A percentile compares a stretch with the other conserved stretches of the same genome.
These are phyloP conservation scores for Onygenales sp. DNA, from an alignment of 2,329 filamentous ascomycete genomes.

Conservation along the genomic window DNA sequence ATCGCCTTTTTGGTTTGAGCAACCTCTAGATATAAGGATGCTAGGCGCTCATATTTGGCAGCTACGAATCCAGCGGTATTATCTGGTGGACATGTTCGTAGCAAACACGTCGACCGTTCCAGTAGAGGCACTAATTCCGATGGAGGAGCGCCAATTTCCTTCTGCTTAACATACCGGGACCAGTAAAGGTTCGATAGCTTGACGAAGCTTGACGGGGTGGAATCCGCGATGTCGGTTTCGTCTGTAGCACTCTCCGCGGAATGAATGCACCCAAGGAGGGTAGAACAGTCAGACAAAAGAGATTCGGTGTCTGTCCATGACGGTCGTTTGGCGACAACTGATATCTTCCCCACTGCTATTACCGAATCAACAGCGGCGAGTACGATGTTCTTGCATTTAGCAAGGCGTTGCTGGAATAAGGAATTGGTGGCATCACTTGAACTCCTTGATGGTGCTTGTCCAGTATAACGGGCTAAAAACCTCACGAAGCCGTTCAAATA, in stretches of 20 bases:
- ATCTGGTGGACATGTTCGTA: slow-evolving; percentile 23
- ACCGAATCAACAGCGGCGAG: slow-evolving; percentile 32
- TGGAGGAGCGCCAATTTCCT: slow-evolving; percentile 24
- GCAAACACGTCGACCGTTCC: slow-evolving; percentile 30
- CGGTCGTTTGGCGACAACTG: slow-evolving; percentile 25
- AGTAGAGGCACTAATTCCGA: slow-evolving; percentile 29
- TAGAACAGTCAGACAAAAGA: slow-evolving; percentile 27
- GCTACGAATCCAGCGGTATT: slow-evolving; percentile 33
- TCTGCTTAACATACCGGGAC: slow-evolving; percentile 36
- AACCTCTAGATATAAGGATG: slow-evolving; percentile 30
- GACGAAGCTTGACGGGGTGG: slow-evolving; percentile 21
- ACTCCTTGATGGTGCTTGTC: slow-evolving; percentile 18
- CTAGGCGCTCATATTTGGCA: slow-evolving; percentile 37
- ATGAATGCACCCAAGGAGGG: slow-evolving; percentile 24
- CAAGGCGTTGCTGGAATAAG: slow-evolving; percentile 23
- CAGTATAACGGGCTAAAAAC: slow-evolving; percentile 34
- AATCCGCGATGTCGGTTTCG: slow-evolving; percentile 7
- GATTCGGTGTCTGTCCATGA: slow-evolving; percentile 29
- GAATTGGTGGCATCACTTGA: slow-evolving; percentile 21
- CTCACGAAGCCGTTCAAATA: slow-evolving; percentile 31
- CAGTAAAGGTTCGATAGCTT: slow-evolving; percentile 39
- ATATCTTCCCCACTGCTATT: slow-evolving; percentile 30
- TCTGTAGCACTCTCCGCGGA: slow-evolving; percentile 4
- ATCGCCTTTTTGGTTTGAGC: slow-evolving; percentile 26
- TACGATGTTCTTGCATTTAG: slow-evolving; percentile 27